Evolutionary conservation across 139 green algal species (phyloP).

Genomic region (Mesotaenium endlicherianum): DNA sequence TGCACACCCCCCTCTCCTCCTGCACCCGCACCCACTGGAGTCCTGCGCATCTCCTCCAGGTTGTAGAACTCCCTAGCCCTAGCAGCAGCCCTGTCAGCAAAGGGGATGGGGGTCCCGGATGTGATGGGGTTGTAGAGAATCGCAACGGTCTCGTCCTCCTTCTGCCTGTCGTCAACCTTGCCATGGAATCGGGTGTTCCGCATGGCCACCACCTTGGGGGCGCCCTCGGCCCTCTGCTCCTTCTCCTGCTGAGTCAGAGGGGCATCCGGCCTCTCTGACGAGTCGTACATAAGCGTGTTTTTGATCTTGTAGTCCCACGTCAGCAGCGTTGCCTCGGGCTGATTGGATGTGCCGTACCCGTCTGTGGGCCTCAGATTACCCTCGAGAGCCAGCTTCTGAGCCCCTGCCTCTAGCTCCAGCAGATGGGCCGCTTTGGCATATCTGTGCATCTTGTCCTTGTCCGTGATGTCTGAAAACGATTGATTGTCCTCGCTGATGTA

Average conservation of each 20-base stretch:
- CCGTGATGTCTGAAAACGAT: slow-evolving; percentile 44
- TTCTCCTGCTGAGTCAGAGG: slow-evolving; percentile 37
- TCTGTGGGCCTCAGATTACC: background rate
- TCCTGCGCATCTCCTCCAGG: slow-evolving; percentile 43
- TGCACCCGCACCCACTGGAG: slow-evolving; percentile 16
- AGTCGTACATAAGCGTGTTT: slow-evolving; percentile 47
- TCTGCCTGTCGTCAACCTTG: background rate
- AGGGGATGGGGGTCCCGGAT: slow-evolving; percentile 32
- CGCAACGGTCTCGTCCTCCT: slow-evolving; percentile 8
- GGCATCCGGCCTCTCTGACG: slow-evolving; percentile 13
- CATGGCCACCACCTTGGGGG: slow-evolving; percentile 41
- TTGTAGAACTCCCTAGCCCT: slow-evolving; percentile 28
- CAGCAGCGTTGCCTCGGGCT: slow-evolving; percentile 21
- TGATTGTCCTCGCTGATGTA: slow-evolving; percentile 56
- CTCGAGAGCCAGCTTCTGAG: background rate
- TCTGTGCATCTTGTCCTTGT: slow-evolving; percentile 16
- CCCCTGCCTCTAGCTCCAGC: background rate
- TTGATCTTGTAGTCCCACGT: slow-evolving; percentile 32
- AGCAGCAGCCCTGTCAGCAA: slow-evolving; percentile 18
- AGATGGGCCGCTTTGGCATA: slow-evolving; percentile 19
- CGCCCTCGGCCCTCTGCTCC: background rate
- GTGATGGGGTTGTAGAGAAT: slow-evolving; percentile 38
- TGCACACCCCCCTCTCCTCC: background rate
- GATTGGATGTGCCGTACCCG: slow-evolving; percentile 45
- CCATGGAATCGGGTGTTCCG: slow-evolving; percentile 53